Base-by-base conservation (phyloP, 176 grass and related monocot species). In the Musa itinerans region DNA sequence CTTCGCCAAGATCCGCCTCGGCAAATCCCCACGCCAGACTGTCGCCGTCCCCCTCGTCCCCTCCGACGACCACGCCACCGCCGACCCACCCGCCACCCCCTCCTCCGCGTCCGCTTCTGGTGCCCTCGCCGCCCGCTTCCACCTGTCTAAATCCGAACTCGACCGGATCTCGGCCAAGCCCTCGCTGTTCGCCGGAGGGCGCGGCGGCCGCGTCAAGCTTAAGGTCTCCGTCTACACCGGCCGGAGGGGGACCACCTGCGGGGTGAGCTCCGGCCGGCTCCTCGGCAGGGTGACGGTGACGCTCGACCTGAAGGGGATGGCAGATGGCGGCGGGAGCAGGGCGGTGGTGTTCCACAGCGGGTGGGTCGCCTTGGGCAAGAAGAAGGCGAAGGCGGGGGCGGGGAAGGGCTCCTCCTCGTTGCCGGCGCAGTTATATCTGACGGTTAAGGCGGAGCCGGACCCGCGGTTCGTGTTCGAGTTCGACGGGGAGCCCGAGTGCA, bases 221-320 rank as follows among this genome's bases (percentile, higher is more conserved):
- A 99, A 99, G 81, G 91, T 95, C 3, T 78, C 91, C 0, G 81
- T 99, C 14, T 99, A 95, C 79, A 87, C 91, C 5, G 96, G 96
- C 20, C 79, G 96, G 1, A 81, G 88, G 43, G 91, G 96, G 4
- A 79, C 86, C 0, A 85, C 83, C 0, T 99, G 96, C 19, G 91
- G 91, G 0, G 83, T 99, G 6, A 99, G 82, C 59, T 85, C 90
- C 1, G 96, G 86, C 0, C 81, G 91, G 22, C 58, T 95, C 62
- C 83, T 99, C 21, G 96, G 96, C 10, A 92, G 92, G 86, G 86
- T 90, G 0, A 87, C 73, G 11, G 73, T 99, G 70, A 75, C 89
- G 54, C 79, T 99, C 1, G 96, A 99, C 52, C 88, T 99, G 58
- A 87, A 89, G 71, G 53, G 14, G 14, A 4, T 56, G 11, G 53